Percentiles rank a stretch among this genome's conserved stretches.
Conservation (phyloP, 2,329 filamentous ascomycete genomes). For the Nigrograna mackinnonii region DNA sequence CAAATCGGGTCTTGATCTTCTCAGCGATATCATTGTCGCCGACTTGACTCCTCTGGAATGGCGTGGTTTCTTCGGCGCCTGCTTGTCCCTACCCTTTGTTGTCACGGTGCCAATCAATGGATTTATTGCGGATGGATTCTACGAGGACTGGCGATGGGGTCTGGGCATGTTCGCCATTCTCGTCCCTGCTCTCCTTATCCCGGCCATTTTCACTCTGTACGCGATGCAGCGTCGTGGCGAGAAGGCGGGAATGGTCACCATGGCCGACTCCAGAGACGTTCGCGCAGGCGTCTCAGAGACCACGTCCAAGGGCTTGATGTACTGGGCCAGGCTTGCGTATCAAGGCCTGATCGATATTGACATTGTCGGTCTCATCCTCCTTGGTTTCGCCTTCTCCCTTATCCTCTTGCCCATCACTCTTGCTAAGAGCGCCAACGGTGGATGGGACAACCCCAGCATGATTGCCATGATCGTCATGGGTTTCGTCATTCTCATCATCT, state of each 20-base stretch:
- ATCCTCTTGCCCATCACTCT: neutral
- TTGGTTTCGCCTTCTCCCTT: neutral
- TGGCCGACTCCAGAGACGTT: neutral
- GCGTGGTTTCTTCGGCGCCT: neutral
- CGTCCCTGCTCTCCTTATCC: neutral
- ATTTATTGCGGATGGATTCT: neutral
- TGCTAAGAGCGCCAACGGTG: neutral
- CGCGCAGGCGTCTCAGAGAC: neutral
- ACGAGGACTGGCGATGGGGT: neutral
- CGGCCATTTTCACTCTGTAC: neutral
- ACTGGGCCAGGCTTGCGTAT: neutral
- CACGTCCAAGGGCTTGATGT: neutral
- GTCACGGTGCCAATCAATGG: neutral
- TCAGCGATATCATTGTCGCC: neutral
- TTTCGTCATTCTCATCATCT: neutral
- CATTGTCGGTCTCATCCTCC: neutral
- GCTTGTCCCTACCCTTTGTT: neutral
- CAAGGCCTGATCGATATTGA: neutral
- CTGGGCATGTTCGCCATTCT: neutral
- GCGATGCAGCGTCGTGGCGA: neutral
- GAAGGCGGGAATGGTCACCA: neutral
- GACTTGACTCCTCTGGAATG: neutral
- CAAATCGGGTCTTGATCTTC: neutral
- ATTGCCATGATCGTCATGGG: constrained; percentile 1
- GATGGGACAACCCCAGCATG: neutral